Conservation (phyloP, 108 stramenopile genomes). For the Cyclotella distinguenda region DNA sequence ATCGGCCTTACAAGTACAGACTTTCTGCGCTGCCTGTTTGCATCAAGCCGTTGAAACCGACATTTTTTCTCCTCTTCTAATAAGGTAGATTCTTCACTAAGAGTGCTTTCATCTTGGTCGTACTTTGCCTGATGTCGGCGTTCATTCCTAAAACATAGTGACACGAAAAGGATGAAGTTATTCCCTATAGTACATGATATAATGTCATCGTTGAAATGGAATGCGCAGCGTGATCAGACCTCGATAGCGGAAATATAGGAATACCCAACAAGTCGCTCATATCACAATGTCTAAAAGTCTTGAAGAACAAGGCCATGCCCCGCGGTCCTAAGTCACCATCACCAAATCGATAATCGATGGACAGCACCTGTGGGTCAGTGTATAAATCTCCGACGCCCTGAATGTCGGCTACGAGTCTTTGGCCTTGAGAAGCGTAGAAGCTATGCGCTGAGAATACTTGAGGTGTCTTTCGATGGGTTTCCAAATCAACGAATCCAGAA, state of each 20-base stretch:
- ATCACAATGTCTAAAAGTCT: conserved; percentile 61
- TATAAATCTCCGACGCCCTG: conserved; percentile 88
- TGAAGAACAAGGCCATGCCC: conserved; percentile 86
- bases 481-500: conserved; percentile 74
- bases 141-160: conserved; percentile 48
- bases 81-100: conserved; percentile 47
- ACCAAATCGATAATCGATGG: conserved; percentile 72
- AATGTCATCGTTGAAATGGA: no score
- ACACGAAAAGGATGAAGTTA: background rate
- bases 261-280: conserved; percentile 63
- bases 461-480: conserved; percentile 68
- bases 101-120: conserved; percentile 62
- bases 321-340: conserved; percentile 82
- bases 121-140: conserved; percentile 68
- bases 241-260: conserved; percentile 70
- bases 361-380: conserved; percentile 86
- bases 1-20: conserved; percentile 43
- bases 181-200: no score
- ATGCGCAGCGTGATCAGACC: no score
- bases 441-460: conserved; percentile 82
- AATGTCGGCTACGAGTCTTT: conserved; percentile 81
- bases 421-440: conserved; percentile 77
- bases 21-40: conserved; percentile 55
- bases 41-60: conserved; percentile 55
- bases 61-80: conserved; percentile 34